Base-by-base conservation (phyloP, 495 filamentous ascomycete species). In the Lentithecium fluviatile region DNA sequence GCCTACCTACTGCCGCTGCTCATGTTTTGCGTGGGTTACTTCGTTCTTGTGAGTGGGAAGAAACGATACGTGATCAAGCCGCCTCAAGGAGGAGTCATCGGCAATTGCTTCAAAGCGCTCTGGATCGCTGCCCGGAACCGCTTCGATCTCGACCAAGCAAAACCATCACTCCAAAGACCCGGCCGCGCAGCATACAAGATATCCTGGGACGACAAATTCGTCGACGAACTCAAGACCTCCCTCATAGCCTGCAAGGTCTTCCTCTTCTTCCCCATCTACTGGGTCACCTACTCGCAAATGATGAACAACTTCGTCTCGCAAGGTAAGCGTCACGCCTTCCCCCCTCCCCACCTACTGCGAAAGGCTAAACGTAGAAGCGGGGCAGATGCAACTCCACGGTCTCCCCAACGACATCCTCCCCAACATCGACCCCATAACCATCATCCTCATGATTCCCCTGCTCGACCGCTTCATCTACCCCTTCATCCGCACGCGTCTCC, bases 1-100 rank as follows among this genome's bases (percentile, higher is more conserved):
- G 85, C 83, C 20, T 91, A 86, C 74, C 74, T 91, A 47, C 81
- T 94, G 34, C 86, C 88, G 32, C 78, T 82, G 25, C 73, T 80
- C 65, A 80, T 83, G 74, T 87, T 86, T 69, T 68, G 77, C 43
- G 71, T 81, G 29, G 82, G 82, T 52, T 66, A 58, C 36, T 57
- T 45, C 13, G 52, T 70, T 6, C 46, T 67, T 6, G 23, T 70
- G 12, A 47, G 78, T 24, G 79, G 83, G 40, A 78, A 78, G 62
- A 83, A 82, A 68, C 72, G 62, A 69, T 86, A 87, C 70, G 74
- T 85, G 45, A 75, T 81, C 19, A 78, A 80, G 40, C 83, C 83
- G 19, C 85, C 85, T 6, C 79, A 83, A 55, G 85, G 85, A 17
- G 84, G 82, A 23, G 75, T 87, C 34, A 80, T 88, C 54, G 78